Evolutionary conservation across 1,284 basidiomycete species (phyloP).

Genomic region (Xerocomus minutiporus): DNA sequence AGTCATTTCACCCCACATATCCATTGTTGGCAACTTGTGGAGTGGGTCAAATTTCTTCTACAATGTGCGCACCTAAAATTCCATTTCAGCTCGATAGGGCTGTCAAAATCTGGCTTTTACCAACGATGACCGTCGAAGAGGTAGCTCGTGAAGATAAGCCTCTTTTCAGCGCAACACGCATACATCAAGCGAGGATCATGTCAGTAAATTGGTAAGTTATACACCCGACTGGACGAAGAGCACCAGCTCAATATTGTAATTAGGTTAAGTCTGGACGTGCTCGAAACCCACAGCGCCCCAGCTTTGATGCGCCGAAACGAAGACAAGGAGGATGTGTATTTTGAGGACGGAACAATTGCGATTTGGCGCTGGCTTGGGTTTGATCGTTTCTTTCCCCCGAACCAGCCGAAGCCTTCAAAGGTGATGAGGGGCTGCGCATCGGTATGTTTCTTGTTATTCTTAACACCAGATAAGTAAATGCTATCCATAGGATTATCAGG

Average conservation of each 20-base stretch:
- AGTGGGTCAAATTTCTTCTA: constrained; percentile 37
- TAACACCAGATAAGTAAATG: constrained; percentile 6
- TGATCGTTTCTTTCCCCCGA: constrained; percentile 59
- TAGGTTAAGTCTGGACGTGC: constrained; percentile 58
- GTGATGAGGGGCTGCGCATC: constrained; percentile 55
- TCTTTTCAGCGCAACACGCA: constrained; percentile 57
- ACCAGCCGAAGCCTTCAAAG: constrained; percentile 34
- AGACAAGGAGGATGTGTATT: constrained; percentile 29
- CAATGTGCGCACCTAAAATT: constrained; percentile 6
- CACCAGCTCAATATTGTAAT: not conserved
- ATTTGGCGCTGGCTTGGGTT: constrained; percentile 67
- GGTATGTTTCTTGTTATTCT: constrained; percentile 38
- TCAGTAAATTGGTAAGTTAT: constrained; percentile 55
- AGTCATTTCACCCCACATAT: constrained; percentile 62
- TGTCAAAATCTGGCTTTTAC: constrained; percentile 66
- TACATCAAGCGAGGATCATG: constrained; percentile 63
- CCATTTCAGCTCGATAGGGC: constrained; percentile 56
- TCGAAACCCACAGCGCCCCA: constrained; percentile 58
- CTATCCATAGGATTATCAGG: constrained; percentile 57
- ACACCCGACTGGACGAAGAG: not conserved
- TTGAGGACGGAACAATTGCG: constrained; percentile 50
- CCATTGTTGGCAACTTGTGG: constrained; percentile 72
- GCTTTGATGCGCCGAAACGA: constrained; percentile 46
- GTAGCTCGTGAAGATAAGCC: constrained; percentile 67
- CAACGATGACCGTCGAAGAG: constrained; percentile 30